A percentile compares a stretch with the other conserved stretches of the same genome.
These are phyloP conservation scores for Pseudoneurospora amorphoporcata DNA, from an alignment of 495 filamentous ascomycete species.

Conservation along the genomic window DNA sequence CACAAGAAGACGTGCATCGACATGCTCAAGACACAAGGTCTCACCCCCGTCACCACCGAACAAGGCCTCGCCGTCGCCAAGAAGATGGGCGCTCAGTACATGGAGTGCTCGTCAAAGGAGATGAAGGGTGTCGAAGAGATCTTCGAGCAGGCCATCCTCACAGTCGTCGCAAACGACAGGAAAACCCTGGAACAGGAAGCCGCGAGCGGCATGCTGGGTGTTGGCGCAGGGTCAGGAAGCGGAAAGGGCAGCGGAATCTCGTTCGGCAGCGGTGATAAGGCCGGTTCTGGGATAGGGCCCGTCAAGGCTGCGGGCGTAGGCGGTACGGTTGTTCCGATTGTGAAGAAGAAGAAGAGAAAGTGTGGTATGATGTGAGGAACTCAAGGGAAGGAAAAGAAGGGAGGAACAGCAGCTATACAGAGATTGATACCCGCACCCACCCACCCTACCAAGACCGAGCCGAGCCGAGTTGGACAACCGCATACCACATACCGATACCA, in stretches of 20 bases:
- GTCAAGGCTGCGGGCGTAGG: not conserved
- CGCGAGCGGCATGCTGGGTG: slow-evolving; percentile 13
- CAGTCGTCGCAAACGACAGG: slow-evolving; percentile 62
- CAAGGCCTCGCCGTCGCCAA: slow-evolving; percentile 80
- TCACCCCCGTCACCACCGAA: slow-evolving; percentile 85
- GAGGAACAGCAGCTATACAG: not conserved
- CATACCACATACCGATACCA: not conserved
- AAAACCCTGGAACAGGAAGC: slow-evolving; percentile 37
- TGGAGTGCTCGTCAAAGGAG: slow-evolving; percentile 97
- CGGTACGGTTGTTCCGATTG: slow-evolving; percentile 5
- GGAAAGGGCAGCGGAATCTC: slow-evolving; percentile 11
- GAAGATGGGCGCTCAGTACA: slow-evolving; percentile 89
- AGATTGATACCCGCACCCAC: not conserved
- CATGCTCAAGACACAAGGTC: slow-evolving; percentile 92
- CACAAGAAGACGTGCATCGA: slow-evolving; percentile 92
- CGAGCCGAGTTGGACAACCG: not conserved
- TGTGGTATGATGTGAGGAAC: slow-evolving; percentile 15
- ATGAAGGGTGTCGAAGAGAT: slow-evolving; percentile 93
- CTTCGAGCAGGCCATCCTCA: slow-evolving; percentile 80
- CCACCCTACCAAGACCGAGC: not conserved
- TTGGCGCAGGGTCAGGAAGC: slow-evolving; percentile 5
- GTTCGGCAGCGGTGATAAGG: slow-evolving; percentile 13
- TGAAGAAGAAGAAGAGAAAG: slow-evolving; percentile 53
- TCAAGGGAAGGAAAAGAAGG: not conserved
- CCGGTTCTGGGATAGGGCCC: slow-evolving; percentile 22